phyloP scores from a whole-genome alignment of 2,329 filamentous ascomycete species.

The Malbranchea zuffiana region DNA sequence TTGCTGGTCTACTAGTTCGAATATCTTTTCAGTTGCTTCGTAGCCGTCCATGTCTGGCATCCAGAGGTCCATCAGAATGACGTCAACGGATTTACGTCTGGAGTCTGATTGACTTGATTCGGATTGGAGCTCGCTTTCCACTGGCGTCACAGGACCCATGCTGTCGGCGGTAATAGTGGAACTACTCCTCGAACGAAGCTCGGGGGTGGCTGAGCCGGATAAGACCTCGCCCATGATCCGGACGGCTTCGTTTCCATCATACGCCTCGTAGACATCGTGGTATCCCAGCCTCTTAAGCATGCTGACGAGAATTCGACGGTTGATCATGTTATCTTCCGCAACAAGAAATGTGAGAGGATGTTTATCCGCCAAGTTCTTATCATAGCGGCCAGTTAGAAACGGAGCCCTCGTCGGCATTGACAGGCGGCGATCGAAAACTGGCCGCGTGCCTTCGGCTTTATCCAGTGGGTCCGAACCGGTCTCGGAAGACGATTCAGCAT shows the following conservation, averaged over 20 bases:
- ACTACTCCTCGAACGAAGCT: constrained; percentile 1
- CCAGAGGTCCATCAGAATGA: constrained; percentile 65
- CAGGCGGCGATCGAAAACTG: not conserved
- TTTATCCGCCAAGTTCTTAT: constrained; percentile 44
- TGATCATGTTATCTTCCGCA: constrained; percentile 63
- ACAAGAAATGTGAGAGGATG: constrained; percentile 58
- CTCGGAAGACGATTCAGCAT: no score
- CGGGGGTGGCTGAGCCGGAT: constrained; percentile 3
- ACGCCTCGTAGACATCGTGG: constrained; percentile 50
- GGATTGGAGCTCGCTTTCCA: constrained; percentile 4
- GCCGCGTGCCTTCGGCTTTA: no score
- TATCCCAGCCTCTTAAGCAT: constrained; percentile 61
- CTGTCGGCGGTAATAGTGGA: constrained; percentile 2
- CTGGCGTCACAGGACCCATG: not conserved
- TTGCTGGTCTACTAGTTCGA: constrained; percentile 41
- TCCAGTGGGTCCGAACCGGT: no score
- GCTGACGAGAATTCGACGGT: constrained; percentile 54
- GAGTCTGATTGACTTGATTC: constrained; percentile 3
- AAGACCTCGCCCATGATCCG: constrained; percentile 45
- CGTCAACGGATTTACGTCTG: constrained; percentile 41
- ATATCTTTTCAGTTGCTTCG: constrained; percentile 53
- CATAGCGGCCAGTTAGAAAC: constrained; percentile 3
- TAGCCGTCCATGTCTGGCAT: constrained; percentile 67
- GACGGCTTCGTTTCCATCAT: constrained; percentile 58
- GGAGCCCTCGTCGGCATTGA: constrained; percentile 1